Base-by-base conservation (phyloP, 805 yeast genomes). In the Dipodascus geniculatus region DNA sequence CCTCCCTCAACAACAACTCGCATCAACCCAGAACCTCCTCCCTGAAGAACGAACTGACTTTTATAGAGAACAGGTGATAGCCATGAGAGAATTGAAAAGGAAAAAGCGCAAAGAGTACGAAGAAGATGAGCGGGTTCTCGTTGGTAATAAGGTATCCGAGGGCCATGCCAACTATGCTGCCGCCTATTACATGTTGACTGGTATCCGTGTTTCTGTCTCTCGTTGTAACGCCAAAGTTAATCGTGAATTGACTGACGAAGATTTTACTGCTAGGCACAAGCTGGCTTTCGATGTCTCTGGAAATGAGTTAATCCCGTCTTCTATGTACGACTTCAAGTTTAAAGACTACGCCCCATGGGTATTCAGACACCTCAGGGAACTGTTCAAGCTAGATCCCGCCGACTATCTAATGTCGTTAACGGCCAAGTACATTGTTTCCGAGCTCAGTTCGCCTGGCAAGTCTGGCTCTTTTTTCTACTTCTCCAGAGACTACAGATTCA, bases 131-230 rank as follows among this genome's bases (percentile, higher is more conserved):
- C 65, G 67, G 49, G 90, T 83, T 2, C 67, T 83, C 48, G 82
- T 86, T 11, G 95, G 95, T 2, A 85, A 86, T 58, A 83, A 83
- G 60, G 90, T 88, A 42, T 78, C 84, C 57, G 98, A 93, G 68
- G 97, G 96, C 48, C 98, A 93, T 65, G 88, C 81, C 51, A 93
- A 90, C 67, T 93, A 84, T 63, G 87, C 89, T 23, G 82, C 91
- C 74, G 99, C 97, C 1, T 95, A 93, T 68, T 89, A 91, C 67
- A 91, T 93, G 97, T 76, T 95, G 55, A 90, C 98, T 0, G 99
- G 99, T 1, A 93, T 93, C 49, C 77, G 99, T 54, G 95, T 89
- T 6, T 90, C 97, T 0, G 98, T 93, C 0, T 87, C 96, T 2
- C 74, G 96, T 55, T 85, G 95, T 62, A 71, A 70, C 35, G 87